Conservation (phyloP, 164 flowering plant genomes). For the Sextonia rubra region DNA sequence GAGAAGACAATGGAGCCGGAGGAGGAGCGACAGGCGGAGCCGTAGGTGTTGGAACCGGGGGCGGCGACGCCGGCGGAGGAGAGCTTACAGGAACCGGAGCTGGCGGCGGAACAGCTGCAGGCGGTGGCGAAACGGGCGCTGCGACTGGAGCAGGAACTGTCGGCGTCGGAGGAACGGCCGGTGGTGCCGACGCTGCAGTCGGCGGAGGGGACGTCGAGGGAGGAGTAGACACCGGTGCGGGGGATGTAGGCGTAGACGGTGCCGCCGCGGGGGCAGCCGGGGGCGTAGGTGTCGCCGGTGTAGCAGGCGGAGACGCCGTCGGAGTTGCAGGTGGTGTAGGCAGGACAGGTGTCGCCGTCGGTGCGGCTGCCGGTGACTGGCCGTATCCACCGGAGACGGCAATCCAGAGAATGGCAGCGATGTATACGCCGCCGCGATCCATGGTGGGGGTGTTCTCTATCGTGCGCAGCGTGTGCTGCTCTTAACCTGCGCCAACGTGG, state of each 20-base stretch:
- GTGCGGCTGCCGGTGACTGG: conserved; percentile 48
- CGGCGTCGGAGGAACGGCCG: conserved; percentile 10
- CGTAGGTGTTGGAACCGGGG: conserved; percentile 16
- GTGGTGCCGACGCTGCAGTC: neutral
- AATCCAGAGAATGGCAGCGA: conserved; percentile 43
- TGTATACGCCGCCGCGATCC: conserved; percentile 19
- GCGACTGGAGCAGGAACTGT: conserved; percentile 1
- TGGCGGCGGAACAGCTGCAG: conserved; percentile 15
- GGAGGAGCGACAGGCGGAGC: conserved; percentile 7
- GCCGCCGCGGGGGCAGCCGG: neutral
- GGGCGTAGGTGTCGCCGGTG: neutral
- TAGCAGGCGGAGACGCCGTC: neutral
- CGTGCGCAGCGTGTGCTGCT: neutral
- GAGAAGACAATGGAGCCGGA: conserved; percentile 10
- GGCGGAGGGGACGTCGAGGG: neutral
- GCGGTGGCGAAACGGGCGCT: conserved; percentile 27
- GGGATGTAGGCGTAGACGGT: conserved; percentile 7
- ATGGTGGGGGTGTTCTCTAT: conserved; percentile 6
- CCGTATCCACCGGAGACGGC: conserved; percentile 34
- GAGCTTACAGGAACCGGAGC: conserved; percentile 19
- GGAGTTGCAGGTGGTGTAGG: neutral
- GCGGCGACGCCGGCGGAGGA: conserved; percentile 23
- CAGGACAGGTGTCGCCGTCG: conserved; percentile 11
- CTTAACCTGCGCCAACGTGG: neutral
- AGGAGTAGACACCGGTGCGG: conserved; percentile 4